These are phyloP conservation scores for Venturia asperata DNA, from an alignment of 2,329 filamentous ascomycete genomes.

Conservation along the genomic window DNA sequence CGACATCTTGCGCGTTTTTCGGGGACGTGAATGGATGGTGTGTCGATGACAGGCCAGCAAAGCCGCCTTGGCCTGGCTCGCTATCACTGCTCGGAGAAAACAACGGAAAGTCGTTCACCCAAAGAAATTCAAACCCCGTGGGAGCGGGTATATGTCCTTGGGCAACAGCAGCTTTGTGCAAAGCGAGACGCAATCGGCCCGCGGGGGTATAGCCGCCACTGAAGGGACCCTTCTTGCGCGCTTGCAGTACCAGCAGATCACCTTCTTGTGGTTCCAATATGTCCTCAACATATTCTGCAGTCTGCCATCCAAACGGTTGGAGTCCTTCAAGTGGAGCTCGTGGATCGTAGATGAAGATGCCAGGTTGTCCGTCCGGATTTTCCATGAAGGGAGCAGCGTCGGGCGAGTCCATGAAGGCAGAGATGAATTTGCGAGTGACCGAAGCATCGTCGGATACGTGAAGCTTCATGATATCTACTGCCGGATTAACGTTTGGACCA, in stretches of 20 bases:
- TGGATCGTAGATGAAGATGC: slow-evolving; percentile 67
- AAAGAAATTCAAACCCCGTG: slow-evolving; percentile 61
- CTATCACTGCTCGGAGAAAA: slow-evolving; percentile 65
- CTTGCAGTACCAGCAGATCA: slow-evolving; percentile 75
- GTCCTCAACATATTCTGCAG: slow-evolving; percentile 51
- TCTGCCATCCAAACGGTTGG: slow-evolving; percentile 68
- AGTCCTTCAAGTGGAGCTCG: slow-evolving; percentile 69
- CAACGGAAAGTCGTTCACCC: slow-evolving; percentile 87
- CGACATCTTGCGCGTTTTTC: slow-evolving; percentile 61
- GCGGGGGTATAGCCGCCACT: slow-evolving; percentile 66
- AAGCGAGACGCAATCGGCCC: slow-evolving; percentile 62
- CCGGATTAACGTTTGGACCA: slow-evolving; percentile 57
- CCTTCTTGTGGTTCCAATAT: slow-evolving; percentile 55
- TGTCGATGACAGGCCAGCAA: slow-evolving; percentile 73
- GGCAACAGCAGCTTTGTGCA: slow-evolving; percentile 63
- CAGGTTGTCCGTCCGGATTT: slow-evolving; percentile 71
- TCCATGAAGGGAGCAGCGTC: slow-evolving; percentile 51
- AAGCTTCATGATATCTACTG: slow-evolving; percentile 69
- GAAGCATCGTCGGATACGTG: slow-evolving; percentile 47
- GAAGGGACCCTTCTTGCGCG: slow-evolving; percentile 58
- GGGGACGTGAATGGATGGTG: slow-evolving; percentile 97
- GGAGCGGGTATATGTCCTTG: slow-evolving; percentile 48
- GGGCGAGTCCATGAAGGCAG: slow-evolving; percentile 62
- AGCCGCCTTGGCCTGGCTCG: slow-evolving; percentile 73
- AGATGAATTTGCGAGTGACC: slow-evolving; percentile 55